Conservation (phyloP, 257 asterid genomes). For the Solanum habrochaites region DNA sequence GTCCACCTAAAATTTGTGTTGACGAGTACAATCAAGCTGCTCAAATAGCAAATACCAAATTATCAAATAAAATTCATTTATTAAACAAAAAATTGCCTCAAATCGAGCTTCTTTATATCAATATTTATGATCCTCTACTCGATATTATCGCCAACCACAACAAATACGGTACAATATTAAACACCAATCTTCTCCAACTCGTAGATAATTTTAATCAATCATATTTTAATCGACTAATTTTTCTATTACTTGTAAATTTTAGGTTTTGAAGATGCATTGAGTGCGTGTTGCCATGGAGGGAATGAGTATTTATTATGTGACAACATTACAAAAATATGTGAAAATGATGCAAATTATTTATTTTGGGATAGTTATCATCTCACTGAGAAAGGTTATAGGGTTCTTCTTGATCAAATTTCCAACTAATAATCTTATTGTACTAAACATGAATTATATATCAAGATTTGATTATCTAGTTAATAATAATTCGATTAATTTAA, state of each 20-base stretch:
- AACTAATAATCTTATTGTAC: background rate
- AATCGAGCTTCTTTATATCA: conserved; percentile 9
- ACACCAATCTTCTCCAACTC: background rate
- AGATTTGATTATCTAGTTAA: background rate
- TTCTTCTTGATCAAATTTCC: conserved; percentile 5
- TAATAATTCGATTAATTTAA: background rate
- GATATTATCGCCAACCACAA: conserved; percentile 20
- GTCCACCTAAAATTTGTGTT: conserved; percentile 8
- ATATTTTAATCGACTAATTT: background rate
- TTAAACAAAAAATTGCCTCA: conserved; percentile 10
- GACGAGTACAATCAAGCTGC: conserved; percentile 29
- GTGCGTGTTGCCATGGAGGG: conserved; percentile 17
- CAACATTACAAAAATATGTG: conserved; percentile 5
- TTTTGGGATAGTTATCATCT: conserved; percentile 41
- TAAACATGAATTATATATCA: background rate
- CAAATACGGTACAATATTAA: conserved; percentile 15
- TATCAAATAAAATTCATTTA: conserved; percentile 6
- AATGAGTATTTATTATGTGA: conserved; percentile 13
- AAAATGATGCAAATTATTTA: conserved; percentile 9
- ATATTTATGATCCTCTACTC: conserved; percentile 15
- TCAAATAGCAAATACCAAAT: conserved; percentile 20
- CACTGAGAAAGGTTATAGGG: conserved; percentile 22
- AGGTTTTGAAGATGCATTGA: conserved; percentile 24
- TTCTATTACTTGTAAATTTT: background rate
- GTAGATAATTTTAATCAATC: accelerated